phyloP scores from a whole-genome alignment of 306 rosid genomes.

The Dalbergia cochinchinensis region DNA sequence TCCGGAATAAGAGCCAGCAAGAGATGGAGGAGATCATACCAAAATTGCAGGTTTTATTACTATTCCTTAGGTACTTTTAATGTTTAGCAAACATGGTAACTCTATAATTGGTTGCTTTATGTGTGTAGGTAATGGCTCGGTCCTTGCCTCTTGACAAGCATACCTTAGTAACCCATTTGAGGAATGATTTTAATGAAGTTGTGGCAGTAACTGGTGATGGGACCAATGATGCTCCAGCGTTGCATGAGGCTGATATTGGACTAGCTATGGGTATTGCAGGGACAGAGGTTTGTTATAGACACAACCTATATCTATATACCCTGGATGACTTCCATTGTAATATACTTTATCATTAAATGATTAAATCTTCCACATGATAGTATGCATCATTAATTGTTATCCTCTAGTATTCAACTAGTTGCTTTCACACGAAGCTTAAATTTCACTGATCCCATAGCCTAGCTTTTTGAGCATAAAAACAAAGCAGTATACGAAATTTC shows the following conservation, averaged over 20 bases:
- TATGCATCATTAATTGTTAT: background rate
- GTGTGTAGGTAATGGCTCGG: slow-evolving; percentile 90
- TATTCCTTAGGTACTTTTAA: slow-evolving; percentile 1
- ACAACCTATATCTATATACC: slow-evolving; percentile 15
- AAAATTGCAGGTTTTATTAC: slow-evolving; percentile 76
- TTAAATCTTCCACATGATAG: background rate
- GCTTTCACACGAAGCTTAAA: too few species aligned
- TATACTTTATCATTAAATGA: background rate
- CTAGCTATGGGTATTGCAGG: slow-evolving; percentile 97
- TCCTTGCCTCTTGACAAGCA: slow-evolving; percentile 92
- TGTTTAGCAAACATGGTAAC: background rate
- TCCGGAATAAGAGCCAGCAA: slow-evolving; percentile 61
- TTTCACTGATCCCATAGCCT: too few species aligned
- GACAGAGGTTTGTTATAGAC: slow-evolving; percentile 78
- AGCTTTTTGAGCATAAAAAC: background rate
- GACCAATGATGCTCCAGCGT: slow-evolving; percentile 93
- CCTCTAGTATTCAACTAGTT: too few species aligned
- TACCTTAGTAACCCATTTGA: slow-evolving; percentile 74
- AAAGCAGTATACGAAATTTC: background rate
- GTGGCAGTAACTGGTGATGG: slow-evolving; percentile 98
- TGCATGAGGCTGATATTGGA: slow-evolving; percentile 95
- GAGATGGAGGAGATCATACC: slow-evolving; percentile 77
- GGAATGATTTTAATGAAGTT: slow-evolving; percentile 70
- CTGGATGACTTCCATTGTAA: background rate
- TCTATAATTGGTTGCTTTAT: slow-evolving; percentile 20